Evolutionary conservation across 805 yeast species (phyloP).

Genomic region (Komagataella pastoris): DNA sequence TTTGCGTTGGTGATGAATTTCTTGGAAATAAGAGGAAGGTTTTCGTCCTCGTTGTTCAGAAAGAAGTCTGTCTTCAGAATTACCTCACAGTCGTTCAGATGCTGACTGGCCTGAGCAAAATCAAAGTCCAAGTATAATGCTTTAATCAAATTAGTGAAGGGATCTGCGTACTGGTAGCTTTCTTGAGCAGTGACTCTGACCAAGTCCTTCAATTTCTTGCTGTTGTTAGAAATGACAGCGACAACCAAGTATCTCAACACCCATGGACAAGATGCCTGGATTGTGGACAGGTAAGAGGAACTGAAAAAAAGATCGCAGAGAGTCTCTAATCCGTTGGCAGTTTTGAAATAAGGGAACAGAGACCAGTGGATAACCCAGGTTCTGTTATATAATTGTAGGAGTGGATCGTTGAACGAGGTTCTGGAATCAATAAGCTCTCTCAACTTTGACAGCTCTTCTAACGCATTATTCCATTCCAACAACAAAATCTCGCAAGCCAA

Average conservation of each 20-base stretch:
- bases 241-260: slow-evolving; percentile 49
- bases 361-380: slow-evolving; percentile 64
- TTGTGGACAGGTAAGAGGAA: slow-evolving; percentile 47
- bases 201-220: slow-evolving; percentile 41
- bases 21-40: slow-evolving; percentile 18
- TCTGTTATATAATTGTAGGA: slow-evolving; percentile 47
- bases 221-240: slow-evolving; percentile 32
- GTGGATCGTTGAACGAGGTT: slow-evolving; percentile 30
- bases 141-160: slow-evolving; percentile 43
- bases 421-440: slow-evolving; percentile 48
- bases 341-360: slow-evolving; percentile 46
- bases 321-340: slow-evolving; percentile 35
- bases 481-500: slow-evolving; percentile 47
- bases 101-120: slow-evolving; percentile 35
- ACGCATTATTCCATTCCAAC: slow-evolving; percentile 36
- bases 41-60: slow-evolving; percentile 21
- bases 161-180: slow-evolving; percentile 51
- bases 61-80: slow-evolving; percentile 45
- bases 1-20: slow-evolving; percentile 23
- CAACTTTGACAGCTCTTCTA: slow-evolving; percentile 37
- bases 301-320: slow-evolving; percentile 45
- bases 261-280: slow-evolving; percentile 67
- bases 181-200: slow-evolving; percentile 47
- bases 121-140: slow-evolving; percentile 46
- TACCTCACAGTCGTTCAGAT: slow-evolving; percentile 32